A percentile compares a stretch with the other conserved stretches of the same genome.
Conservation (phyloP, 345 rosid genomes). For the Ailanthus altissimus region DNA sequence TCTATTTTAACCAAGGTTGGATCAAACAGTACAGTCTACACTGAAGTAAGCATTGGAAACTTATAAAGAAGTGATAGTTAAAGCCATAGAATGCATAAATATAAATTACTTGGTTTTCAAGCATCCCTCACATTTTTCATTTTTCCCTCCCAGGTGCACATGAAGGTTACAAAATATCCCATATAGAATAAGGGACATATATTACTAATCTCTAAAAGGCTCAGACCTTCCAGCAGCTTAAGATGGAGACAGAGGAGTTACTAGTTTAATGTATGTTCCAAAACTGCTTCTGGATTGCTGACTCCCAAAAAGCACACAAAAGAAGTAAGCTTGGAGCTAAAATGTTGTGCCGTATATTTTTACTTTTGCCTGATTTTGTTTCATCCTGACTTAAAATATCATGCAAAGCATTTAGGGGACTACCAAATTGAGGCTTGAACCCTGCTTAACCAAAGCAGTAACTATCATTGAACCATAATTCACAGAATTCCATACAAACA, state of each 20-base stretch:
- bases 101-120: background rate
- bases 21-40: background rate
- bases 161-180: background rate
- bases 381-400: slow-evolving; percentile 31
- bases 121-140: background rate
- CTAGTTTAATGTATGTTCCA: no score
- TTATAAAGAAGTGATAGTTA: background rate
- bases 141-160: background rate
- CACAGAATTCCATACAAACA: background rate
- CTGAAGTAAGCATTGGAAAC: background rate
- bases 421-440: slow-evolving; percentile 39
- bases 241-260: background rate
- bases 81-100: background rate
- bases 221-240: background rate
- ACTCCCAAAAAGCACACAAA: background rate
- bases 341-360: background rate
- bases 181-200: background rate
- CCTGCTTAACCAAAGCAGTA: slow-evolving; percentile 42
- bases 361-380: slow-evolving; percentile 19
- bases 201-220: background rate
- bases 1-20: background rate
- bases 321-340: background rate
- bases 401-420: slow-evolving; percentile 31
- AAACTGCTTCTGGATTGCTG: background rate
- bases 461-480: background rate